phyloP scores from a whole-genome alignment of 768 basidiomycete genomes.

The Rhodotorula paludigena region DNA sequence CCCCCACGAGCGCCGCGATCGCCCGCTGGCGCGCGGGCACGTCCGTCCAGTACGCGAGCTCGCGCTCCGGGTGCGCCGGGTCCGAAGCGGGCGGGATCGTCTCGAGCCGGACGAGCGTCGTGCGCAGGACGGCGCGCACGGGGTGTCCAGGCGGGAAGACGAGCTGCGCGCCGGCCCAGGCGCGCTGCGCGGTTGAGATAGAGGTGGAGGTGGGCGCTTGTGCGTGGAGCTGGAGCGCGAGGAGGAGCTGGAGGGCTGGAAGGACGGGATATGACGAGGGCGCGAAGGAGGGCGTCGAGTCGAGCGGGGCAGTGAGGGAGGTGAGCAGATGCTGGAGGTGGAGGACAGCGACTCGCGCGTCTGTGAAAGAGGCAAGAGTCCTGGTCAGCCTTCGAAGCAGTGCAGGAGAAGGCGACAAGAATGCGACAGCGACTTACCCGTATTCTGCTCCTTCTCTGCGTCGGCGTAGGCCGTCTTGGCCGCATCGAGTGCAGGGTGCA shows the following conservation, averaged over 20 bases:
- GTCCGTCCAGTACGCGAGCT: slow-evolving; percentile 21
- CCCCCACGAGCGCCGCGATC: neutral
- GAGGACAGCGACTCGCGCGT: slow-evolving; percentile 54
- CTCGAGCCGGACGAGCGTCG: slow-evolving; percentile 27
- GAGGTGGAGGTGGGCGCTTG: slow-evolving; percentile 45
- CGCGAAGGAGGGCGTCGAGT: slow-evolving; percentile 58
- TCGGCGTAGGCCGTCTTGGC: neutral
- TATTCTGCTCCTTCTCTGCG: slow-evolving; percentile 21
- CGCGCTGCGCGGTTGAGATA: slow-evolving; percentile 47
- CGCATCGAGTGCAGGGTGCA: neutral
- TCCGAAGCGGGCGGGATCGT: neutral
- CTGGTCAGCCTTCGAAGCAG: neutral
- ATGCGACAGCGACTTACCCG: neutral
- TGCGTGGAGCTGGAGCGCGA: slow-evolving; percentile 50
- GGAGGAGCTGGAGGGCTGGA: slow-evolving; percentile 66
- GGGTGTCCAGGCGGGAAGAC: slow-evolving; percentile 30
- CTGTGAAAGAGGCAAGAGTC: slow-evolving; percentile 47
- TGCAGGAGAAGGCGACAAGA: neutral
- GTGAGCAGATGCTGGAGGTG: slow-evolving; percentile 53
- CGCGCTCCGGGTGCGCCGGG: neutral
- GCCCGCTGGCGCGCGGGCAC: neutral
- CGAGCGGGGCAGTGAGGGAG: slow-evolving; percentile 54
- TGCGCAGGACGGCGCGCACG: slow-evolving; percentile 13
- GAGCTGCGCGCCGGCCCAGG: neutral
- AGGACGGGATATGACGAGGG: slow-evolving; percentile 73